Conservation (phyloP, 148 eudicot genomes). For the Heliamphora exappendiculata region DNA sequence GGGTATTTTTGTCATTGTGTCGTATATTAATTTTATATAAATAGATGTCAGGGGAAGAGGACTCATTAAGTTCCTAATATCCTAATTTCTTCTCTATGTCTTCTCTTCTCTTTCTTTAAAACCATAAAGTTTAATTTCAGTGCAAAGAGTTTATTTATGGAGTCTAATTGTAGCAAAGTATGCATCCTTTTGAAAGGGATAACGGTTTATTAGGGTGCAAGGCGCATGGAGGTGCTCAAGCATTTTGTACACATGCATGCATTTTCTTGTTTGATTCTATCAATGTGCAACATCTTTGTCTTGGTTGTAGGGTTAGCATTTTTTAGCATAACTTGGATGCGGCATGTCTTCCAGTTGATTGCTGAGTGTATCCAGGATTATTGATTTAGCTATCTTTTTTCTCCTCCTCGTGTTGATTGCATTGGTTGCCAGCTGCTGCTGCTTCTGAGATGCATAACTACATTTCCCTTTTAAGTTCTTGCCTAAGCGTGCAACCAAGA, state of each 20-base stretch:
- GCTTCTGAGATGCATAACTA: neutral
- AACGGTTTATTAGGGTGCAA: neutral
- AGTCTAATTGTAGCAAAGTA: neutral
- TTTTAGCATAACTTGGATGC: neutral
- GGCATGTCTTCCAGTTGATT: neutral
- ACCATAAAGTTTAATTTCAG: no score
- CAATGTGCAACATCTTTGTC: neutral
- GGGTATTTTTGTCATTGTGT: no score
- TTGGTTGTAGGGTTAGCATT: neutral
- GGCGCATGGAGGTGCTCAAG: neutral
- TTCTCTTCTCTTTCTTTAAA: no score
- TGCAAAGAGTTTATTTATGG: neutral
- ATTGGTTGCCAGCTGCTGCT: slow-evolving; percentile 6
- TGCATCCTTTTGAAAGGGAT: neutral
- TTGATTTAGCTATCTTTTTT: neutral
- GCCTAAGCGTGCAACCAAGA: neutral
- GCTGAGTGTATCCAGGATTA: neutral
- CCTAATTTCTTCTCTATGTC: no score
- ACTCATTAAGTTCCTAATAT: no score
- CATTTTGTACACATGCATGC: neutral
- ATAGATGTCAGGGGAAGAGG: no score
- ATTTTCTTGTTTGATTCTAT: neutral
- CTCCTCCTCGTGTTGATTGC: neutral
- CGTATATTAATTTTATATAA: no score
- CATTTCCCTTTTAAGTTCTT: neutral